A percentile compares a stretch with the other conserved stretches of the same genome.
Evolutionary conservation across 1,284 basidiomycete genomes (phyloP).

Genomic region (Pseudozyma tsukubaensis): DNA sequence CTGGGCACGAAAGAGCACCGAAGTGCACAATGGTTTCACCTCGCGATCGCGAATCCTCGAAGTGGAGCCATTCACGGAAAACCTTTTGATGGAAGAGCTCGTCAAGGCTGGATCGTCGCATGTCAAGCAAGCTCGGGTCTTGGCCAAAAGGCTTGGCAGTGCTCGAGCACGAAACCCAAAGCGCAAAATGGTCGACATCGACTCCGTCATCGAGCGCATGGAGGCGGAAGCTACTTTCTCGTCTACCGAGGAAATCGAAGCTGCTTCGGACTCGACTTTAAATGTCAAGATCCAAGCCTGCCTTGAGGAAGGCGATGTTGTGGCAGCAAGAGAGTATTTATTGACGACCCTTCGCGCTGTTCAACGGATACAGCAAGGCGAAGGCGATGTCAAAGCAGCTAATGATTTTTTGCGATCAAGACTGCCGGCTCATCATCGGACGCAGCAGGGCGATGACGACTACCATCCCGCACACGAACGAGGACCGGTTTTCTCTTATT

Average conservation of each 20-base stretch:
- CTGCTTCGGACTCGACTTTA: neutral
- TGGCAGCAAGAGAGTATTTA: conserved; percentile 32
- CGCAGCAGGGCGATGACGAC: too few relatives aligned
- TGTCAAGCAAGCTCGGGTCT: conserved; percentile 7
- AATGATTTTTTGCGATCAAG: neutral
- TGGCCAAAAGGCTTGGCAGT: conserved; percentile 6
- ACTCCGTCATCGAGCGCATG: conserved; percentile 12
- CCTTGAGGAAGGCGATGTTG: conserved; percentile 26
- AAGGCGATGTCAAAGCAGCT: neutral
- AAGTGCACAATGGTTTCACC: neutral
- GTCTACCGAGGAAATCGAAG: neutral
- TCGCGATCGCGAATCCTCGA: conserved; percentile 9
- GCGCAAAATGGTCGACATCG: conserved; percentile 7
- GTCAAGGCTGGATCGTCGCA: conserved; percentile 14
- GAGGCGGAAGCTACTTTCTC: conserved; percentile 7
- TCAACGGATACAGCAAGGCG: neutral
- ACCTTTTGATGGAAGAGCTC: conserved; percentile 40
- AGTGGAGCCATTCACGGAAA: conserved; percentile 33
- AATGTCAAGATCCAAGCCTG: conserved; percentile 13
- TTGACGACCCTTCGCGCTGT: conserved; percentile 18
- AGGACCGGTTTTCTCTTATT: conserved; percentile 15
- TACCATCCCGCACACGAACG: too few relatives aligned
- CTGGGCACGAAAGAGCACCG: conserved; percentile 23
- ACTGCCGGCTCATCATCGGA: neutral
- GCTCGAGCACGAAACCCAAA: neutral